These are phyloP conservation scores for Aspergillus viridinutans DNA, from an alignment of 2,329 filamentous ascomycete genomes.

Conservation along the genomic window DNA sequence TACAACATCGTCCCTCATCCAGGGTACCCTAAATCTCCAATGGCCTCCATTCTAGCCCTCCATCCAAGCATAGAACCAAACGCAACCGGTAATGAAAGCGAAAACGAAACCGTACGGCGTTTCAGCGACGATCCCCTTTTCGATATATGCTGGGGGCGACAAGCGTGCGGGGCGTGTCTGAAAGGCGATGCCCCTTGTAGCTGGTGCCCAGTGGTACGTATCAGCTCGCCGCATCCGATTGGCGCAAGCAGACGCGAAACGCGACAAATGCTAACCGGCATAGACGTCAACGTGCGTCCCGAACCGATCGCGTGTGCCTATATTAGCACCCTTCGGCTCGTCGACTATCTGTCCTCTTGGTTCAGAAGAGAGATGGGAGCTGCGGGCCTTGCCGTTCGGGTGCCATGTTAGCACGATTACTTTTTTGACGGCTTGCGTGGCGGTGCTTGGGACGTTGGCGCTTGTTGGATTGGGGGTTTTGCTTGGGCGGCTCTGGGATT, in stretches of 20 bases:
- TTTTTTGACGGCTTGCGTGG: conserved; percentile 30
- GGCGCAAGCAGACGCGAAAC: neutral
- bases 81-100: neutral
- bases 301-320: conserved; percentile 32
- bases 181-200: conserved; percentile 31
- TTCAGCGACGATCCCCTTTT: conserved; percentile 25
- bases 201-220: conserved; percentile 37
- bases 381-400: conserved; percentile 36
- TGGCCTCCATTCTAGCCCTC: neutral
- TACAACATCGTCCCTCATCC: neutral
- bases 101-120: neutral
- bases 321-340: conserved; percentile 35
- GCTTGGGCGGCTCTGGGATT: conserved; percentile 8
- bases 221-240: neutral
- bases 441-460: conserved; percentile 27
- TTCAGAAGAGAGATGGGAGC: conserved; percentile 40
- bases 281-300: conserved; percentile 41
- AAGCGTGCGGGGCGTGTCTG: conserved; percentile 33
- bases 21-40: neutral
- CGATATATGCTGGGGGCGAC: conserved; percentile 33
- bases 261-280: neutral
- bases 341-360: conserved; percentile 37
- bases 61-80: neutral
- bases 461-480: conserved; percentile 17
- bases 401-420: conserved; percentile 41